Conservation (phyloP, 495 filamentous ascomycete species). For the Penicillium psychrofluorescens region DNA sequence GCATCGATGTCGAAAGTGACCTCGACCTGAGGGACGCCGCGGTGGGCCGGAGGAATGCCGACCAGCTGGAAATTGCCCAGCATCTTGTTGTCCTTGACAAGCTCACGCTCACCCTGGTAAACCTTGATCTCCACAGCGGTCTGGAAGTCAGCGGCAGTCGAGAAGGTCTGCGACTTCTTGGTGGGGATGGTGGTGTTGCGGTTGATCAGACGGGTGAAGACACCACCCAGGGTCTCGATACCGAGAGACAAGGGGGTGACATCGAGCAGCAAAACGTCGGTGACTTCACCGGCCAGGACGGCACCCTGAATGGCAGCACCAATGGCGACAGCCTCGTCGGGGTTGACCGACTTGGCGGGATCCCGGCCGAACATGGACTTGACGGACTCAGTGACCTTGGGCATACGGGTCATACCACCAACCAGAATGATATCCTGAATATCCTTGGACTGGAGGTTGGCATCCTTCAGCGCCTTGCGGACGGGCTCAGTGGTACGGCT, state of each 20-base stretch:
- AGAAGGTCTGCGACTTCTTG: conserved; percentile 99
- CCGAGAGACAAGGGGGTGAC: conserved; percentile 96
- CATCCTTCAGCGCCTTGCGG: conserved; percentile 96
- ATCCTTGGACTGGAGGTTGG: conserved; percentile 85
- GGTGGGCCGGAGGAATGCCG: conserved; percentile 94
- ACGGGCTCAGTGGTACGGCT: conserved; percentile 82
- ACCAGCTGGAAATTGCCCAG: conserved; percentile 99
- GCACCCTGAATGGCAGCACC: conserved; percentile 98
- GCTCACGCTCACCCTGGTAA: conserved; percentile 99
- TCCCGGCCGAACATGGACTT: conserved; percentile 98
- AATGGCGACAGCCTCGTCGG: conserved; percentile 97
- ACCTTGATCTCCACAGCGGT: conserved; percentile 99
- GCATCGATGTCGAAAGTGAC: conserved; percentile 99
- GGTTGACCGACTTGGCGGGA: conserved; percentile 97
- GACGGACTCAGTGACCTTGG: conserved; percentile 95
- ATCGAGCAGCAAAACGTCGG: conserved; percentile 91
- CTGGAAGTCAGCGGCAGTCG: conserved; percentile 98
- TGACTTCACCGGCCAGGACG: conserved; percentile 93
- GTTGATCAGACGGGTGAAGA: conserved; percentile 99
- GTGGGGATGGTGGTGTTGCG: conserved; percentile 99
- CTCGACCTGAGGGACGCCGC: conserved; percentile 96
- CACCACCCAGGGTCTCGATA: conserved; percentile 99
- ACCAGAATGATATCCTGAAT: conserved; percentile 99
- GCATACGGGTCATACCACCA: conserved; percentile 99
- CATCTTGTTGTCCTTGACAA: conserved; percentile 98